Percentiles rank a stretch among this genome's conserved stretches.
Conservation (phyloP, 73 alveolate genomes). For the Symbiodinium pilosum region DNA sequence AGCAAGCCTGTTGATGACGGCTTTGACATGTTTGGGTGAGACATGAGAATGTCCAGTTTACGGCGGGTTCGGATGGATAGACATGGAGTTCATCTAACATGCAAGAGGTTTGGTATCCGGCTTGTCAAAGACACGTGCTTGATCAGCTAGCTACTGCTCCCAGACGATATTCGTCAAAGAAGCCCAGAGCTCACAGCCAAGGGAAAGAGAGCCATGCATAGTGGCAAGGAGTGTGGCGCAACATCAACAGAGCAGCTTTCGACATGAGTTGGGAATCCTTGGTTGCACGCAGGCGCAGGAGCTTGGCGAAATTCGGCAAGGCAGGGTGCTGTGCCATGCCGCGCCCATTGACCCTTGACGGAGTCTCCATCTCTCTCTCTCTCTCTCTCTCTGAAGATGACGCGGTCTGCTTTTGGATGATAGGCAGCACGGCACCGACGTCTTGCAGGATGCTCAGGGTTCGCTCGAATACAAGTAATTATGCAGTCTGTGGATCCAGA, state of each 20-base stretch:
- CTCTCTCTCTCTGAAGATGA: not conserved
- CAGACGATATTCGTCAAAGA: not conserved
- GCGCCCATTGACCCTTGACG: not conserved
- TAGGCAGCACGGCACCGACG: not conserved
- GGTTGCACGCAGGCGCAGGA: not conserved
- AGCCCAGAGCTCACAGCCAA: not conserved
- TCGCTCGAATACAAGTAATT: too few species aligned
- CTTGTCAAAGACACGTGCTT: not conserved
- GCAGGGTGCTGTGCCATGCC: not conserved
- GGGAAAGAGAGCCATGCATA: not conserved
- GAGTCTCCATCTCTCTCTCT: not conserved
- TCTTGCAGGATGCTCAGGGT: too few species aligned
- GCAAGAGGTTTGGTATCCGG: not conserved
- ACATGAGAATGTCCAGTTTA: not conserved
- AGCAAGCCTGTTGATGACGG: conserved; percentile 66
- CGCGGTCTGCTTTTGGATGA: not conserved
- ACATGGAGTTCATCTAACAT: not conserved
- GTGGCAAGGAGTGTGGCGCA: not conserved
- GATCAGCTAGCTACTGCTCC: too few species aligned
- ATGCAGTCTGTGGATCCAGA: too few species aligned
- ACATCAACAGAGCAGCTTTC: not conserved
- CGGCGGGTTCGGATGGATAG: not conserved
- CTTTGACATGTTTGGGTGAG: conserved; percentile 81
- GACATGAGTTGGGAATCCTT: not conserved
- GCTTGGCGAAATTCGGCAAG: not conserved